phyloP scores from a whole-genome alignment of 1,284 basidiomycete genomes.

The Golubevia pallescens region DNA sequence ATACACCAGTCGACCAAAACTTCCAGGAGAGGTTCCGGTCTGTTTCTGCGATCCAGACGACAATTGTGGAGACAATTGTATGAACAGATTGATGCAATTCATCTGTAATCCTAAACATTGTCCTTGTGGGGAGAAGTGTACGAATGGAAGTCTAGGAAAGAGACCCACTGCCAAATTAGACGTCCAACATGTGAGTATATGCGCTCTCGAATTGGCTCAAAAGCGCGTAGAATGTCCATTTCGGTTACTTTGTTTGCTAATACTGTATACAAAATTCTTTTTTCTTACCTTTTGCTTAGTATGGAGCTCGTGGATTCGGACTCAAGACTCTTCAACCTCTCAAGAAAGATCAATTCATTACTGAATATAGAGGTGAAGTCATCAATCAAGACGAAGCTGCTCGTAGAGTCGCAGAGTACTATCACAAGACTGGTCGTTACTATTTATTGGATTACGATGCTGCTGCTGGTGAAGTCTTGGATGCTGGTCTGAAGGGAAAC shows the following conservation, averaged over 20 bases:
- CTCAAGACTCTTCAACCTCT: constrained; percentile 37
- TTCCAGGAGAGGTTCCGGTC: constrained; percentile 38
- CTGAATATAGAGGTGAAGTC: constrained; percentile 57
- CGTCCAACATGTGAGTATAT: constrained; percentile 24
- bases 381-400: constrained; percentile 38
- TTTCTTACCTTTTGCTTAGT: constrained; percentile 13
- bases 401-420: constrained; percentile 38
- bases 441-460: constrained; percentile 56
- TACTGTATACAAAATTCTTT: no score
- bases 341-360: constrained; percentile 37
- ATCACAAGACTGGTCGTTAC: constrained; percentile 44
- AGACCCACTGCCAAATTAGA: constrained; percentile 30
- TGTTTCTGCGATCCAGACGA: constrained; percentile 38
- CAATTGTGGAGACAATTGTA: constrained; percentile 40
- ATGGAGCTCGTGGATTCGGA: constrained; percentile 49
- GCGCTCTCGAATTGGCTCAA: no score
- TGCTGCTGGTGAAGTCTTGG: constrained; percentile 49
- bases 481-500: constrained; percentile 51
- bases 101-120: constrained; percentile 48
- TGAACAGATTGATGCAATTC: constrained; percentile 48
- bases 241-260: no score
- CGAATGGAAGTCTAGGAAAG: constrained; percentile 46
- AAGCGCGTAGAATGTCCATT: no score
- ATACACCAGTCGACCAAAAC: constrained; percentile 33
- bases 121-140: constrained; percentile 46